Percentiles rank a stretch among this genome's conserved stretches.
Evolutionary conservation across 768 basidiomycete genomes (phyloP).

Genomic region (Mycena kentingensis): DNA sequence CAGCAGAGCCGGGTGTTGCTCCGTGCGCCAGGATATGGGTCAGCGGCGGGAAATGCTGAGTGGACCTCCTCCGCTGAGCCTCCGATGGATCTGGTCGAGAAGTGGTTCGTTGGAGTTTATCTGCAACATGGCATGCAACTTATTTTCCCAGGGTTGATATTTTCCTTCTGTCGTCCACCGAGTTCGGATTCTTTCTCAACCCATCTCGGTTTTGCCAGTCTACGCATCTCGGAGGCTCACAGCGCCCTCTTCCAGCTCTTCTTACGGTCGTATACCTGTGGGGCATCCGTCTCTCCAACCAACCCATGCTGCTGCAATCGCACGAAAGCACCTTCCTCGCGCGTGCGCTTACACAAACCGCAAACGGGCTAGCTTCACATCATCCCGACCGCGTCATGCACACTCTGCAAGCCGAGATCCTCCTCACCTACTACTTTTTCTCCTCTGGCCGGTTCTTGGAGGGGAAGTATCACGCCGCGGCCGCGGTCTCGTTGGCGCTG

Average conservation of each 20-base stretch:
- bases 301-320: not conserved
- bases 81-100: constrained; percentile 5
- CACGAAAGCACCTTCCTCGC: not conserved
- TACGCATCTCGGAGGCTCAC: constrained; percentile 22
- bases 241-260: constrained; percentile 25
- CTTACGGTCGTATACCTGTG: constrained; percentile 31
- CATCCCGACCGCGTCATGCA: constrained; percentile 35
- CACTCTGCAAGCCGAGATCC: constrained; percentile 40
- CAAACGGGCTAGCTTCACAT: constrained; percentile 3
- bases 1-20: not conserved
- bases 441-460: constrained; percentile 39
- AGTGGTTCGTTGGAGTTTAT: not conserved
- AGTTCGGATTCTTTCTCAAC: constrained; percentile 50
- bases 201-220: constrained; percentile 36
- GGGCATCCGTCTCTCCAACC: constrained; percentile 3
- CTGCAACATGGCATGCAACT: not conserved
- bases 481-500: constrained; percentile 35
- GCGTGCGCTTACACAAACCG: not conserved
- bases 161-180: constrained; percentile 40
- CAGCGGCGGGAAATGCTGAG: not conserved
- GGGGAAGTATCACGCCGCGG: constrained; percentile 38
- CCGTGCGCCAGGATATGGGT: not conserved
- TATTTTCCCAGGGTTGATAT: constrained; percentile 6
- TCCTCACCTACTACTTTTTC: constrained; percentile 48
- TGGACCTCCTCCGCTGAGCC: not conserved